Evolutionary conservation across 2,329 filamentous ascomycete genomes (phyloP), one percentile per base, ranked within the genome.

Genomic region (Monosporascus sp.): DNA sequence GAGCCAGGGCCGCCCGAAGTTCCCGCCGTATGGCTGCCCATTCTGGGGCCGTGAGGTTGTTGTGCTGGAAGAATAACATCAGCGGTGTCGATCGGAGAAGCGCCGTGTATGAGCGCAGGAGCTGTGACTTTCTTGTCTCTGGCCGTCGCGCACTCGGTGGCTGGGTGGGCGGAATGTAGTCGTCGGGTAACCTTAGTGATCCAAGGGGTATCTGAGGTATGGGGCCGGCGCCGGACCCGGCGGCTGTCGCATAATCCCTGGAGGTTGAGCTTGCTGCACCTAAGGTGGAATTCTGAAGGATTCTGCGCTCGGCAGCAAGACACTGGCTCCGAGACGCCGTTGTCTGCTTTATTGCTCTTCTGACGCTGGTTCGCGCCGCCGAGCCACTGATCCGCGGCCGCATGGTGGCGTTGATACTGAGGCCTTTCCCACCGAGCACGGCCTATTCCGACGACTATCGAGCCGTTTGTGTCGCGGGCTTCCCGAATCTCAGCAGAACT

Each of bases 101-200:
- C 47, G 92, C 94, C 50, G 92, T 90, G 74, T 97, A 97, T 63
- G 88, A 85, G 54, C 92, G 85, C 54, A 85, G 79, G 55, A 97
- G 80, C 73, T 99, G 94, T 17, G 91, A 87, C 75, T 97, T 96
- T 69, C 93, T 88, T 65, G 87, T 87, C 68, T 96, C 88, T 47
- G 92, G 83, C 20, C 86, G 88, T 68, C 93, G 89, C 69, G 95
- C 88, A 51, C 89, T 96, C 4, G 90, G 91, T 3, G 92, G 93
- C 71, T 97, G 91, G 1, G 85, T 87, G 0, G 85, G 82, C 74
- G 80, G 86, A 2, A 77, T 70, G 58, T 78, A 78, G 60, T 79
- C 72, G 54, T 73, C 69, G 1, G 77, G 77, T 26, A 77, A 64
- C 37, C 61, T 68, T 20, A 75, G 60, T 6, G 49, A 38, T 1